Evolutionary conservation across 2,329 filamentous ascomycete genomes (phyloP), one percentile per base, ranked within the genome.

Genomic region (Paecilomyces sp.): DNA sequence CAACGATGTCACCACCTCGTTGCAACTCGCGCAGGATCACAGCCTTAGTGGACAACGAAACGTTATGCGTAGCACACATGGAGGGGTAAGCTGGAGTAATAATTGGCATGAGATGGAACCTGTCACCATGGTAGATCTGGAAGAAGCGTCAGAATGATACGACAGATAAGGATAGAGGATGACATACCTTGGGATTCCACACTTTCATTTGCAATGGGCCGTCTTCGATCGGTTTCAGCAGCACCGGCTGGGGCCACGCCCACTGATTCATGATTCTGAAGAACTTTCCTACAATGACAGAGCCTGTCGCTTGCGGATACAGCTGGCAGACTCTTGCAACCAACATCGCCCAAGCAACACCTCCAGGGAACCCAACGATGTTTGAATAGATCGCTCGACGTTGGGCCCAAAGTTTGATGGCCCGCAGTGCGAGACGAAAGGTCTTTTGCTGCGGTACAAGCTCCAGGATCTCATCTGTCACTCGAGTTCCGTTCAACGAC

Each of bases 331-430:
- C 90, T 64, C 94, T 85, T 57, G 94, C 94, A 30, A 97, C 92
- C 70, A 99, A 84, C 89, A 99, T 97, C 12, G 93, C 94, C 91
- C 93, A 99, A 4, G 94, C 94, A 50, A 99, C 92, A 76, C 94
- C 94, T 67, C 94, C 94, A 1, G 94, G 94, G 66, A 94, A 99
- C 28, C 94, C 94, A 75, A 96, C 92, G 64, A 97, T 92, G 69
- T 97, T 97, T 64, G 91, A 91, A 72, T 97, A 97, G 55, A 97
- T 91, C 25, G 90, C 94, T 62, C 93, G 89, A 80, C 83, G 86
- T 71, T 96, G 91, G 9, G 94, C 92, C 94, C 94, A 99, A 7
- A 99, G 82, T 77, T 99, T 99, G 79, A 99, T 90, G 13, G 92
- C 92, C 56, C 94, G 86, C 62, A 97, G 76, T 9, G 94, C 94